These are phyloP conservation scores for Sugiyamaella pinicola DNA, from an alignment of 1,139 yeast genomes.

Conservation along the genomic window DNA sequence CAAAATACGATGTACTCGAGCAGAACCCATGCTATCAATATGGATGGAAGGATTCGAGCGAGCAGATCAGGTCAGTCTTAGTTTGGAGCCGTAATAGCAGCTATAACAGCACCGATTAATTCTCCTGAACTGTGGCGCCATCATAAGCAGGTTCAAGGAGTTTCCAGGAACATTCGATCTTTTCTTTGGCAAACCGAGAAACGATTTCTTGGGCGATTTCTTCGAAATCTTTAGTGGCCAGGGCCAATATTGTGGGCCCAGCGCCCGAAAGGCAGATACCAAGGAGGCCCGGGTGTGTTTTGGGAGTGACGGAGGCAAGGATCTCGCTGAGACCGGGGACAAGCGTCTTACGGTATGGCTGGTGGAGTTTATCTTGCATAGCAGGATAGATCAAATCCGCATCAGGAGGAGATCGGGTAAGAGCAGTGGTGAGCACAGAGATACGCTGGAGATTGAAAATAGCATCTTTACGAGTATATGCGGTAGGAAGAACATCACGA, in stretches of 20 bases:
- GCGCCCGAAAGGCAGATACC: conserved; percentile 98
- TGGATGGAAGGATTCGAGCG: too few species aligned
- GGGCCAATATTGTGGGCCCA: conserved; percentile 93
- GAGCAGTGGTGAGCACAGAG: conserved; percentile 77
- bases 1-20: too few species aligned
- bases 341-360: conserved; percentile 86
- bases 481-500: conserved; percentile 81
- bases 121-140: conserved; percentile 57
- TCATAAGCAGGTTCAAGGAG: conserved; percentile 82
- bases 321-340: conserved; percentile 91
- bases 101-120: not conserved
- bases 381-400: conserved; percentile 84
- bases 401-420: conserved; percentile 80
- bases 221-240: conserved; percentile 87
- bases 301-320: conserved; percentile 78
- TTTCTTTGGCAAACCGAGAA: conserved; percentile 63
- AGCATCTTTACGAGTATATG: conserved; percentile 78
- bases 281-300: conserved; percentile 76
- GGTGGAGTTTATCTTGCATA: conserved; percentile 96
- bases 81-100: too few species aligned
- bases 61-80: too few species aligned
- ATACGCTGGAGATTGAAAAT: conserved; percentile 84
- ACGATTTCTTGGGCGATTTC: conserved; percentile 78
- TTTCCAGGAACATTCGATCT: conserved; percentile 78
- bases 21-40: too few species aligned